Evolutionary conservation across 2,329 filamentous ascomycete genomes (phyloP), one percentile per base, ranked within the genome.

Genomic region (Aureobasidium sp.): DNA sequence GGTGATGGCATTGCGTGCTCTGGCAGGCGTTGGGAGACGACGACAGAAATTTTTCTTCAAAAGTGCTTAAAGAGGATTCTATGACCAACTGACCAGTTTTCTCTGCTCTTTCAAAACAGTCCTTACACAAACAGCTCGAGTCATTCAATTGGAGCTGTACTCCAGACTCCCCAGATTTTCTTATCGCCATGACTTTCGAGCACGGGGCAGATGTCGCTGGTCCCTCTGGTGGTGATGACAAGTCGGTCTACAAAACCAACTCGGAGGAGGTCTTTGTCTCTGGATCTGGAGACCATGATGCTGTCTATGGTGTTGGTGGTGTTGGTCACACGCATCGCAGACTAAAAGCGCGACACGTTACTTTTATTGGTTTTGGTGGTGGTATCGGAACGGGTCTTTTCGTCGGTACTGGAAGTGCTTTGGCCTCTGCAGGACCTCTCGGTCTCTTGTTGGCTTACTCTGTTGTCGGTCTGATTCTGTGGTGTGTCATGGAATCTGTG

Each of bases 331-430:
- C 66, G 15, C 66, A 67, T 37, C 62, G 66, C 11, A 41, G 64
- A 34, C 47, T 67, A 31, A 62, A 62, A 25, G 65, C 66, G 47
- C 63, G 66, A 34, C 66, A 67, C 31, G 62, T 67, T 6, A 67
- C 66, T 6, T 65, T 66, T 61, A 67, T 67, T 55, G 66, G 66
- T 41, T 66, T 67, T 42, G 41, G 49, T 25, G 52, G 63, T 45
- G 51, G 58, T 25, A 65, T 69, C 31, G 80, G 80, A 45, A 82
- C 80, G 34, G 81, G 81, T 69, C 73, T 83, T 4, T 84, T 82
- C 68, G 77, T 83, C 53, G 78, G 79, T 37, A 77, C 77, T 44
- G 80, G 80, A 29, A 68, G 71, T 56, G 77, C 79, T 2, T 74
- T 82, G 57, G 73, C 76, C 11, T 77, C 71, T 6, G 78, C 77